Percentiles rank a stretch among this genome's conserved stretches.
phyloP scores from a whole-genome alignment of 2,329 filamentous ascomycete species.

The Polychaeton citri region DNA sequence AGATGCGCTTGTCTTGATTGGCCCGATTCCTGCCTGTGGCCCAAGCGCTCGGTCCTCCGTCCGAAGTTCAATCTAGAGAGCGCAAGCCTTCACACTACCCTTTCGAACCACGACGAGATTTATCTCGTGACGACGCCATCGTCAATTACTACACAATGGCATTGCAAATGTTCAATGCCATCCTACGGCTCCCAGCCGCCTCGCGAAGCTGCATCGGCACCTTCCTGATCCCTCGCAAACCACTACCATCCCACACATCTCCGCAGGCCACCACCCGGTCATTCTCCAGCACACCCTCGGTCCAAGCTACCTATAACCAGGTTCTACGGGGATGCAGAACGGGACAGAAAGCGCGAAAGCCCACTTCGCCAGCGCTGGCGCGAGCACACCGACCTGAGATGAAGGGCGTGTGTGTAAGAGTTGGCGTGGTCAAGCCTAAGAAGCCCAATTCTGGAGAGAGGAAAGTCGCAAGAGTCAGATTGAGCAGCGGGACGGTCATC shows the following conservation, averaged over 20 bases:
- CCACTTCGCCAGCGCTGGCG: slow-evolving; percentile 68
- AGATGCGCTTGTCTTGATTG: too few relatives aligned
- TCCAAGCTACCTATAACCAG: slow-evolving; percentile 36
- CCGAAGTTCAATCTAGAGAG: too few relatives aligned
- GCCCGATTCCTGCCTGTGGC: too few relatives aligned
- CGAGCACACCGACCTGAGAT: slow-evolving; percentile 56
- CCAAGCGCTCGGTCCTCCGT: too few relatives aligned
- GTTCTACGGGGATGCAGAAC: slow-evolving; percentile 57
- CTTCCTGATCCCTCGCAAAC: slow-evolving; percentile 8
- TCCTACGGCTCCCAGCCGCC: slow-evolving; percentile 22
- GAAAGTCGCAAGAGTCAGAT: slow-evolving; percentile 82
- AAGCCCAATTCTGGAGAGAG: slow-evolving; percentile 97
- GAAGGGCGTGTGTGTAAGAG: slow-evolving; percentile 93
- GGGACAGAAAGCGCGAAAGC: slow-evolving; percentile 67
- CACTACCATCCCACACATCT: slow-evolving; percentile 8
- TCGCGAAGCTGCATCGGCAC: slow-evolving; percentile 13
- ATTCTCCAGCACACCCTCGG: slow-evolving; percentile 26
- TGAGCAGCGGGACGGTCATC: slow-evolving; percentile 75
- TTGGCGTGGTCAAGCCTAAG: slow-evolving; percentile 89
- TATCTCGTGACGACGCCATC: too few relatives aligned
- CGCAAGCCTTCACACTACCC: too few relatives aligned
- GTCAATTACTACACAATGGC: too few relatives aligned
- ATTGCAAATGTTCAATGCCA: slow-evolving; percentile 24
- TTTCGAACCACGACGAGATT: too few relatives aligned
- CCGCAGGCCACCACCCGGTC: slow-evolving; percentile 18